Conservation (phyloP, 2,329 filamentous ascomycete genomes). For the Colletotrichum echinochloae region DNA sequence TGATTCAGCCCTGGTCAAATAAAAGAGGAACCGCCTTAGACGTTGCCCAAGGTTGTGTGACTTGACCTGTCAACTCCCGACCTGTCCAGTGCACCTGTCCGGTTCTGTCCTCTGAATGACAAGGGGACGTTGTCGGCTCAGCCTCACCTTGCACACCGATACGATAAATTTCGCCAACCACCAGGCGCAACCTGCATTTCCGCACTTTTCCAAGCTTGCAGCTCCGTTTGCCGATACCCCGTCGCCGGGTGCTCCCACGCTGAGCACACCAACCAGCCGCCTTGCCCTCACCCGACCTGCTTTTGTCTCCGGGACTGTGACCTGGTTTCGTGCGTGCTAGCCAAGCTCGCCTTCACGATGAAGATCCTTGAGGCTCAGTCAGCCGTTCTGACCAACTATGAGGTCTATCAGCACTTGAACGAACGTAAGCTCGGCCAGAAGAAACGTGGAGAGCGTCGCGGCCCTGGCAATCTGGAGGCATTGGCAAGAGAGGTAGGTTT, state of each 20-base stretch:
- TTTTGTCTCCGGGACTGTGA: neutral
- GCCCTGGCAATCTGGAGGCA: constrained; percentile 69
- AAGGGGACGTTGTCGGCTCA: constrained; percentile 18
- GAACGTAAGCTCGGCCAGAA: constrained; percentile 67
- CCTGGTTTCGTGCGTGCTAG: neutral
- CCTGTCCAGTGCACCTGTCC: constrained; percentile 15
- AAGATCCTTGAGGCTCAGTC: constrained; percentile 80
- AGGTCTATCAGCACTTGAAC: constrained; percentile 75
- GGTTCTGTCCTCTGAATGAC: constrained; percentile 25
- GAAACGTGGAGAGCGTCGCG: constrained; percentile 55
- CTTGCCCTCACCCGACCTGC: neutral
- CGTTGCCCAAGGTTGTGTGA: constrained; percentile 26
- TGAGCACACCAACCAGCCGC: constrained; percentile 10
- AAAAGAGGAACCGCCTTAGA: neutral
- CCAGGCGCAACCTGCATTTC: constrained; percentile 28
- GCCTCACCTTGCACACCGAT: constrained; percentile 37
- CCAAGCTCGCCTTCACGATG: constrained; percentile 55
- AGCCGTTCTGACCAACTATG: constrained; percentile 77
- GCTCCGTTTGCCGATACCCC: constrained; percentile 4
- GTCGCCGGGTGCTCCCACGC: constrained; percentile 11
- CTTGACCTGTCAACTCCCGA: constrained; percentile 27
- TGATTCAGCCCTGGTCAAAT: constrained; percentile 8
- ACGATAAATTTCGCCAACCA: constrained; percentile 25
- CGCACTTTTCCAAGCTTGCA: neutral
- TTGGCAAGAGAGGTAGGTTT: constrained; percentile 72